phyloP scores from a whole-genome alignment of 352 stramenopile genomes.

The Globisporangium nagaii region DNA sequence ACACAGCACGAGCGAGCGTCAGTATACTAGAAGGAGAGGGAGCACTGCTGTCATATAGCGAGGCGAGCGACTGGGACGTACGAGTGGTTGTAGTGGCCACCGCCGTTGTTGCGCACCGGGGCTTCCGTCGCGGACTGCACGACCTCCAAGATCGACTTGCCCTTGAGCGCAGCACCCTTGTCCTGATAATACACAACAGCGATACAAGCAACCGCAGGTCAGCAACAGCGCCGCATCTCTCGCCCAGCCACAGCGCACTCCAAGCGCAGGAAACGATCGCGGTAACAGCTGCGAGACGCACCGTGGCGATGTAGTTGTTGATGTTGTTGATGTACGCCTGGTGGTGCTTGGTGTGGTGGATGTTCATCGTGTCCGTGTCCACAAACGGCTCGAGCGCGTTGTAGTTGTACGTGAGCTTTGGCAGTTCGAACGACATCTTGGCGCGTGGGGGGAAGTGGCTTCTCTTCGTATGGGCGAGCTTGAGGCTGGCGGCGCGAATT shows the following conservation, averaged over 20 bases:
- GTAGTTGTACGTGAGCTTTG: slow-evolving; percentile 82
- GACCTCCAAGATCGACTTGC: slow-evolving; percentile 81
- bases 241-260: too few relatives aligned
- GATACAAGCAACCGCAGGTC: not conserved
- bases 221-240: too few relatives aligned
- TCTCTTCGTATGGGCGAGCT: slow-evolving; percentile 8
- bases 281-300: too few relatives aligned
- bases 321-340: slow-evolving; percentile 89
- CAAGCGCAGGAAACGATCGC: too few relatives aligned
- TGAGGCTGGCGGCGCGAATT: slow-evolving; percentile 27
- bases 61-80: too few relatives aligned
- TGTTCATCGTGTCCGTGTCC: slow-evolving; percentile 87
- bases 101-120: slow-evolving; percentile 80
- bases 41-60: too few relatives aligned
- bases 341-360: slow-evolving; percentile 92
- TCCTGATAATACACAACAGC: slow-evolving; percentile 24
- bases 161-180: slow-evolving; percentile 59
- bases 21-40: not conserved
- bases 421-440: slow-evolving; percentile 74
- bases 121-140: slow-evolving; percentile 68
- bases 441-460: not conserved
- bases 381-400: slow-evolving; percentile 87
- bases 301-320: slow-evolving; percentile 80
- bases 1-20: not conserved
- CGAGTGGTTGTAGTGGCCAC: slow-evolving; percentile 83